phyloP scores from a whole-genome alignment of 2,329 filamentous ascomycete species.

The Colletotrichum tropicale region DNA sequence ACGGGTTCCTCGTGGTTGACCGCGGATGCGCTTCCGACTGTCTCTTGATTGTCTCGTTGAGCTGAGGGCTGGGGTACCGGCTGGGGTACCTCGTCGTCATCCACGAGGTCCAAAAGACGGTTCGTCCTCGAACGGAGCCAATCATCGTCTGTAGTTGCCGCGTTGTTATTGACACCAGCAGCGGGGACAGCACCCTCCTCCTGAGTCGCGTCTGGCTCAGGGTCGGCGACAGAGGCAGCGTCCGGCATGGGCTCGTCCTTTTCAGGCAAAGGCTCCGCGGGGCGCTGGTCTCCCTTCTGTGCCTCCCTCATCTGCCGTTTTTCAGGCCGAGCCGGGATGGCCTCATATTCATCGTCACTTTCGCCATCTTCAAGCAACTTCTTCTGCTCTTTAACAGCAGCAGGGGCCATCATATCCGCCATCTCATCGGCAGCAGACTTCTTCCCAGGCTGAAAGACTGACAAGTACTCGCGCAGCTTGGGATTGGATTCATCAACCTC shows the following conservation, averaged over 20 bases:
- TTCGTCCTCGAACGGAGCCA: slow-evolving; percentile 92
- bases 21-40: background rate
- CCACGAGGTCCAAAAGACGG: slow-evolving; percentile 81
- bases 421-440: slow-evolving; percentile 32
- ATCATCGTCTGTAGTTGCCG: slow-evolving; percentile 75
- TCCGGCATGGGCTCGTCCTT: slow-evolving; percentile 11
- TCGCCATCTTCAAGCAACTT: slow-evolving; percentile 52
- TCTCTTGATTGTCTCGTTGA: slow-evolving; percentile 20
- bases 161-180: background rate
- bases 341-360: slow-evolving; percentile 79
- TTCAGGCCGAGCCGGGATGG: slow-evolving; percentile 58
- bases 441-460: slow-evolving; percentile 73
- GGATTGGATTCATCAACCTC: slow-evolving; percentile 68
- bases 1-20: slow-evolving; percentile 6
- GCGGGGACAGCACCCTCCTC: background rate
- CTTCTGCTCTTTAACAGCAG: slow-evolving; percentile 29
- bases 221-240: background rate
- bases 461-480: slow-evolving; percentile 85
- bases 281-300: slow-evolving; percentile 7
- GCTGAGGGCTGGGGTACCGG: slow-evolving; percentile 27
- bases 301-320: slow-evolving; percentile 40
- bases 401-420: slow-evolving; percentile 10
- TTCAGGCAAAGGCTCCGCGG: slow-evolving; percentile 16
- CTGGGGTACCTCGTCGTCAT: slow-evolving; percentile 65
- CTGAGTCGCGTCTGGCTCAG: slow-evolving; percentile 1